These are phyloP conservation scores for Leccinum uliginosum DNA, from an alignment of 768 basidiomycete species.

Conservation along the genomic window DNA sequence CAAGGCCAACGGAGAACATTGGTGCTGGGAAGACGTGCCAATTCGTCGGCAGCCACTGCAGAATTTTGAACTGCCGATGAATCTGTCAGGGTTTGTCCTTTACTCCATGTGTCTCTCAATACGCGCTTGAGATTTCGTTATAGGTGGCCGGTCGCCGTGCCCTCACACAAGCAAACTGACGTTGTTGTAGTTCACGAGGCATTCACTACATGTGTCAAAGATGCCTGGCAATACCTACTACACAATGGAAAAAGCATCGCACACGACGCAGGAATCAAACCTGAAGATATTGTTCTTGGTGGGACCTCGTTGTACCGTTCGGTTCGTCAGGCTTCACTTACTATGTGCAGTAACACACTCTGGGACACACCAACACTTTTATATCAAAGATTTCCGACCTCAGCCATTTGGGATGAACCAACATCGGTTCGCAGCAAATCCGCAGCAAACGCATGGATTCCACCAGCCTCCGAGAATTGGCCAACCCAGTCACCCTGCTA, in stretches of 20 bases:
- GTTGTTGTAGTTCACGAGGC: constrained; percentile 37
- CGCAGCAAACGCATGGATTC: constrained; percentile 14
- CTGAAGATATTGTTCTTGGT: constrained; percentile 43
- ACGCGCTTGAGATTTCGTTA: neutral
- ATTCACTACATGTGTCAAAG: constrained; percentile 22
- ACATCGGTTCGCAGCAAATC: constrained; percentile 6
- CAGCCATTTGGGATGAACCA: constrained; percentile 15
- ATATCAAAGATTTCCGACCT: constrained; percentile 33
- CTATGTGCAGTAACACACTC: constrained; percentile 35
- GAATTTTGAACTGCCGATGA: constrained; percentile 31
- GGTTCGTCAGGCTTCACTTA: neutral
- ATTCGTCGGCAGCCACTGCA: constrained; percentile 30
- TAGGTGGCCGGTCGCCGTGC: constrained; percentile 45
- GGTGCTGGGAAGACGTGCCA: constrained; percentile 36
- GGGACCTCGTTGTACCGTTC: neutral
- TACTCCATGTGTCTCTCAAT: neutral
- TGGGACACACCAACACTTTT: constrained; percentile 40
- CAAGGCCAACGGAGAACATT: constrained; percentile 30
- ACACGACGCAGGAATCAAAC: constrained; percentile 29
- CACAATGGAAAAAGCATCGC: constrained; percentile 31
- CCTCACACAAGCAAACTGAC: constrained; percentile 34
- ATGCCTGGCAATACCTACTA: constrained; percentile 39
- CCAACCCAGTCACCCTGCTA: constrained; percentile 1
- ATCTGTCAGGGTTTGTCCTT: constrained; percentile 30
- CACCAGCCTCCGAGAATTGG: constrained; percentile 13